These are phyloP conservation scores for Pinus taeda DNA, from an alignment of 75 land plant genomes.

Conservation along the genomic window DNA sequence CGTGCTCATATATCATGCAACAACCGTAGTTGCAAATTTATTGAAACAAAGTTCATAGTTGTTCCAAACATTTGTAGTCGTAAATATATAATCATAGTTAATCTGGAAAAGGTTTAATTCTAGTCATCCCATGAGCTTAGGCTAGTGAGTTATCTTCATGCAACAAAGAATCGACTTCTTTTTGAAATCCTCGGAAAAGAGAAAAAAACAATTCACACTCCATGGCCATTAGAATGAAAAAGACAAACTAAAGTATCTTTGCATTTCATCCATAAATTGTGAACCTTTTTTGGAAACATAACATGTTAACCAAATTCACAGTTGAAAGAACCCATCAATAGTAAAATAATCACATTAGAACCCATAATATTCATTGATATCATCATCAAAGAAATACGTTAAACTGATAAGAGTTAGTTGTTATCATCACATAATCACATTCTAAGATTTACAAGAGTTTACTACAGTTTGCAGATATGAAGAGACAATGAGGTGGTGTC, in stretches of 20 bases:
- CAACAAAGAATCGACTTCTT: too few relatives aligned
- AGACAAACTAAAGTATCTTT: neutral
- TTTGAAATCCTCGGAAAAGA: too few relatives aligned
- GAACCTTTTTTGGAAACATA: neutral
- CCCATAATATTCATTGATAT: too few relatives aligned
- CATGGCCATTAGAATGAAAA: neutral
- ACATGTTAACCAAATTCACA: neutral
- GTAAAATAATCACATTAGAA: neutral
- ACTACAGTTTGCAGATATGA: neutral
- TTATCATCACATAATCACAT: too few relatives aligned
- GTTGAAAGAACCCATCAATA: neutral
- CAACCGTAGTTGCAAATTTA: neutral
- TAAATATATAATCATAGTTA: too few relatives aligned
- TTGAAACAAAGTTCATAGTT: neutral
- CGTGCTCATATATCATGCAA: neutral
- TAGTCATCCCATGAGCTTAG: too few relatives aligned
- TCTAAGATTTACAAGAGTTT: neutral
- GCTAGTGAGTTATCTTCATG: too few relatives aligned
- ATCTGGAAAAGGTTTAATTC: too few relatives aligned
- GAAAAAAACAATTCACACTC: neutral
- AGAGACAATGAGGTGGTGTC: conserved; percentile 41
- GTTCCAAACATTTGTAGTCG: neutral
- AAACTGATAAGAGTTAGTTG: too few relatives aligned
- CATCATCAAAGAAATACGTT: too few relatives aligned
- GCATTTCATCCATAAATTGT: neutral